Conservation (phyloP, 805 yeast species). For the Ogataea dorogensis region DNA sequence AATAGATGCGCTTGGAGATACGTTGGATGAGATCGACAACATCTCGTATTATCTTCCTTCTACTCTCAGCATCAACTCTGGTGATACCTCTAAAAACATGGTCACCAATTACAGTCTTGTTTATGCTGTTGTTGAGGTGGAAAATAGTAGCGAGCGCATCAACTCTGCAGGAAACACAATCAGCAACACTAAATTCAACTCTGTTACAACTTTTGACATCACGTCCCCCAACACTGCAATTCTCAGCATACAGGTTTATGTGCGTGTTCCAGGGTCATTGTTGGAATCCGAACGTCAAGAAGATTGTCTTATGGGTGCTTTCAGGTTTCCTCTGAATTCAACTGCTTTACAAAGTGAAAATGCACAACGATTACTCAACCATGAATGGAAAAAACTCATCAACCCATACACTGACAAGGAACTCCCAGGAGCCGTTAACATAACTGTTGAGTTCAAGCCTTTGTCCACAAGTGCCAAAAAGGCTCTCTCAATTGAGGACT, state of each 20-base stretch:
- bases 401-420: conserved; percentile 34
- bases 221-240: conserved; percentile 44
- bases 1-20: conserved; percentile 33
- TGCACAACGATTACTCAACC: conserved; percentile 63
- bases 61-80: conserved; percentile 31
- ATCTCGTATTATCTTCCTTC: conserved; percentile 46
- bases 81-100: conserved; percentile 61
- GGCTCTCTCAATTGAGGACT: conserved; percentile 83
- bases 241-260: conserved; percentile 74
- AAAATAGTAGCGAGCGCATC: conserved; percentile 85
- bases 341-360: conserved; percentile 25
- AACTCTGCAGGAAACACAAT: conserved; percentile 86
- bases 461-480: conserved; percentile 42
- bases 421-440: conserved; percentile 40
- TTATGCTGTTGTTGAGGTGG: conserved; percentile 88
- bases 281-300: conserved; percentile 41
- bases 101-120: conserved; percentile 47
- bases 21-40: conserved; percentile 29
- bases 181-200: conserved; percentile 77
- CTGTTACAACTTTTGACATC: conserved; percentile 89
- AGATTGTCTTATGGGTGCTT: conserved; percentile 76
- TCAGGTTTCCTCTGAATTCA: conserved; percentile 51
- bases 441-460: conserved; percentile 36
- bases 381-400: conserved; percentile 46
- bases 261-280: conserved; percentile 68